Conservation (phyloP, 2,329 filamentous ascomycete species). For the Orbilia quercus region DNA sequence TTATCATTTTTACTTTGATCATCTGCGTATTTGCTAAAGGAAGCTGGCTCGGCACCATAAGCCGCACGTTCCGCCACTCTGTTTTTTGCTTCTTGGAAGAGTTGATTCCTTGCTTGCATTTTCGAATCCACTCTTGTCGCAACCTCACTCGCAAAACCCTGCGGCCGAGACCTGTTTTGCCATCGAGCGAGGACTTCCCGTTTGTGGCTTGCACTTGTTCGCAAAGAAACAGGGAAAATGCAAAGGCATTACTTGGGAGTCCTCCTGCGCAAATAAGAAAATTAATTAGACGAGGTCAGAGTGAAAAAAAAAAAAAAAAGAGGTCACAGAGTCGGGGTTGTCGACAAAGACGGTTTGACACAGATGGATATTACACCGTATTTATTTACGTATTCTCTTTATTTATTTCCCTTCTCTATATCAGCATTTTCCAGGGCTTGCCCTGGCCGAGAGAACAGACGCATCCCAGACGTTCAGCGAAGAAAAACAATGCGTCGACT, state of each 20-base stretch:
- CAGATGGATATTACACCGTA: not conserved
- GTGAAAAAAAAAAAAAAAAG: slow-evolving; percentile 21
- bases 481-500: slow-evolving; percentile 36
- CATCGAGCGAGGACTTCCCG: slow-evolving; percentile 57
- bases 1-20: slow-evolving; percentile 34
- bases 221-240: slow-evolving; percentile 44
- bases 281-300: not conserved
- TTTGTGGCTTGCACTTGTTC: slow-evolving; percentile 57
- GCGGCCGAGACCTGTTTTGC: slow-evolving; percentile 55
- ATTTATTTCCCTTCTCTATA: not conserved
- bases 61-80: slow-evolving; percentile 56
- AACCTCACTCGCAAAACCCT: slow-evolving; percentile 55
- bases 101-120: slow-evolving; percentile 42
- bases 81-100: slow-evolving; percentile 9
- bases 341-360: slow-evolving; percentile 9
- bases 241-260: slow-evolving; percentile 9
- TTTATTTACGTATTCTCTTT: no score
- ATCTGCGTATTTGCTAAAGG: slow-evolving; percentile 17
- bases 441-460: slow-evolving; percentile 23
- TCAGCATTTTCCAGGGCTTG: slow-evolving; percentile 26
- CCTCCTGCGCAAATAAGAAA: no score
- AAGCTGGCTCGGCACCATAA: slow-evolving; percentile 51
- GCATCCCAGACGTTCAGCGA: slow-evolving; percentile 36
- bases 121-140: slow-evolving; percentile 55
- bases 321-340: not conserved